Evolutionary conservation across 768 basidiomycete species (phyloP).

Genomic region (Calocybe cyanea): DNA sequence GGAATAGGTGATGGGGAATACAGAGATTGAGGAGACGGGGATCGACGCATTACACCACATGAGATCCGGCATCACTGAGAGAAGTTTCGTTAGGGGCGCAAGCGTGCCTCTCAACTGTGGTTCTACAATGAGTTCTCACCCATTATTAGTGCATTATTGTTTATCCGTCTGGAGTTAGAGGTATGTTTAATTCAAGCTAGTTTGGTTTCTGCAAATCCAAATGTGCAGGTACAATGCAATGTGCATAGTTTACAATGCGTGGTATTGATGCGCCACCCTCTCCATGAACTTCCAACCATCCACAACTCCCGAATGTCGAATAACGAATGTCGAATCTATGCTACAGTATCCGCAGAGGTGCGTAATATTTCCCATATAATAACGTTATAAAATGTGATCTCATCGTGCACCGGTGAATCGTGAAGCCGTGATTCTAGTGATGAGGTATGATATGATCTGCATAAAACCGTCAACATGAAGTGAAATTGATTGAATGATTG

Average conservation of each 20-base stretch:
- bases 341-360: conserved; percentile 6
- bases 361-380: conserved; percentile 2
- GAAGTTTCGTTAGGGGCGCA: no score
- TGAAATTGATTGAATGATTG: not conserved
- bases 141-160: no score
- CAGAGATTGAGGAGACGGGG: no score
- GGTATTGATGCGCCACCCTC: not conserved
- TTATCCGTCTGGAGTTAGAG: no score
- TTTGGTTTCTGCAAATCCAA: conserved; percentile 5
- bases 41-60: no score
- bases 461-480: not conserved
- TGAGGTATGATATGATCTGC: not conserved
- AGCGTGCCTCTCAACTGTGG: no score
- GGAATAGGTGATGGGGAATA: no score
- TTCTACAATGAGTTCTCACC: no score
- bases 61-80: no score
- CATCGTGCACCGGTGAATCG: conserved; percentile 3
- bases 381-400: not conserved
- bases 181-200: not conserved
- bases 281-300: not conserved
- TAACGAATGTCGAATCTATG: conserved; percentile 3
- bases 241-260: conserved; percentile 5
- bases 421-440: not conserved
- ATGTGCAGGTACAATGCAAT: conserved; percentile 9
- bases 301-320: conserved; percentile 1